Conservation (phyloP, 2,329 filamentous ascomycete genomes). For the Paraphoma chrysanthemicola region DNA sequence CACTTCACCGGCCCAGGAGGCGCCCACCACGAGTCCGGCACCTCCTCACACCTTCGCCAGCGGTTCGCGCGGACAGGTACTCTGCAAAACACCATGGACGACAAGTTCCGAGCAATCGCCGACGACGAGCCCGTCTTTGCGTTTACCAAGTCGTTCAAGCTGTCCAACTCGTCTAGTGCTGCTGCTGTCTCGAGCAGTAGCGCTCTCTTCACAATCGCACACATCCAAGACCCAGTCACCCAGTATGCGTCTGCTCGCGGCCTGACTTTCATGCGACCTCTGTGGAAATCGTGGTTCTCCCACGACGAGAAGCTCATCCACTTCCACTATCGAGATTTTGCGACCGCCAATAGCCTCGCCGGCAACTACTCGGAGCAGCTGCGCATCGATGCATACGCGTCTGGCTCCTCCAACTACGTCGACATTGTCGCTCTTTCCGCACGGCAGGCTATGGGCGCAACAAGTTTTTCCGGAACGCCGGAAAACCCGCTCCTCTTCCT, state of each 20-base stretch:
- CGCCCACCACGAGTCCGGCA: constrained; percentile 73
- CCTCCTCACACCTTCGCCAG: constrained; percentile 69
- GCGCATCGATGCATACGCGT: constrained; percentile 73
- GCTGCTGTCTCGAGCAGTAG: constrained; percentile 44
- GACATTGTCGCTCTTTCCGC: constrained; percentile 80
- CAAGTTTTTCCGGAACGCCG: constrained; percentile 74
- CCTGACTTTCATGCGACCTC: constrained; percentile 76
- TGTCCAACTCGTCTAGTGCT: constrained; percentile 23
- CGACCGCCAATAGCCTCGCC: constrained; percentile 68
- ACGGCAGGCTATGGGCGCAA: constrained; percentile 80
- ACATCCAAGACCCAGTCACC: constrained; percentile 79
- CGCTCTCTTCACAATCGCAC: constrained; percentile 76
- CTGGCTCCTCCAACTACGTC: constrained; percentile 76
- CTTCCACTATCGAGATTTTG: constrained; percentile 80
- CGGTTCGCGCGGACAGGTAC: constrained; percentile 72
- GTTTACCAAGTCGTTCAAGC: constrained; percentile 58
- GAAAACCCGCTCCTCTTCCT: constrained; percentile 77
- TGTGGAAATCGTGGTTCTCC: constrained; percentile 80
- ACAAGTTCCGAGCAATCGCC: constrained; percentile 72
- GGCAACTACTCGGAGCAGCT: constrained; percentile 77
- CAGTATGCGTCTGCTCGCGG: constrained; percentile 81
- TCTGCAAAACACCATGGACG: constrained; percentile 71
- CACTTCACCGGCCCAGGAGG: constrained; percentile 76
- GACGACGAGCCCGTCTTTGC: constrained; percentile 84
- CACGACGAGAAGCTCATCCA: constrained; percentile 68